Evolutionary conservation across 768 basidiomycete genomes (phyloP).

Genomic region (Mycena capillaripes): DNA sequence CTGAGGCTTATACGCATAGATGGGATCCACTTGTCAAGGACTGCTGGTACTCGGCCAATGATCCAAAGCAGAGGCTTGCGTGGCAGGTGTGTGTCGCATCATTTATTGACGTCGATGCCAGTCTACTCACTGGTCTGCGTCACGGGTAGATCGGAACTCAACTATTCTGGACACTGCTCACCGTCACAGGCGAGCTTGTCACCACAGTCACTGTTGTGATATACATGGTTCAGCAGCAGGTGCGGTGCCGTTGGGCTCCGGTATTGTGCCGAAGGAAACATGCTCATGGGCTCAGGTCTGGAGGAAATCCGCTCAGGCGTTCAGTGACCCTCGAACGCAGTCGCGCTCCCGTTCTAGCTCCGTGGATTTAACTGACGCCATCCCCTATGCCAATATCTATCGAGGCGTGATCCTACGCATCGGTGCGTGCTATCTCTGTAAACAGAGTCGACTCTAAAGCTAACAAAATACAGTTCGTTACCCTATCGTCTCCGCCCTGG

Average conservation of each 20-base stretch:
- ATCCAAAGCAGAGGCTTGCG: slow-evolving; percentile 28
- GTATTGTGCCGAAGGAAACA: background rate
- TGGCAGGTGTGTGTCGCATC: slow-evolving; percentile 34
- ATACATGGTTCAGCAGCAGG: slow-evolving; percentile 39
- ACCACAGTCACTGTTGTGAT: slow-evolving; percentile 24
- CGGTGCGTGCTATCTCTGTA: slow-evolving; percentile 26
- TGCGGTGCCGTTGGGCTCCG: slow-evolving; percentile 22
- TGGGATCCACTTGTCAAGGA: slow-evolving; percentile 40
- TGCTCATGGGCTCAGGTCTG: too few relatives aligned
- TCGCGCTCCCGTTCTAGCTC: slow-evolving; percentile 4
- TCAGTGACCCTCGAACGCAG: too few relatives aligned
- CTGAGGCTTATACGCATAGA: slow-evolving; percentile 14
- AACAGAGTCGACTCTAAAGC: too few relatives aligned
- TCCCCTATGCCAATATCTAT: slow-evolving; percentile 28
- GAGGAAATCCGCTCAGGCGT: too few relatives aligned
- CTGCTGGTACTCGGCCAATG: slow-evolving; percentile 41
- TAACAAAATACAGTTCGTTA: slow-evolving; percentile 33
- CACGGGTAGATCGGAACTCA: slow-evolving; percentile 41
- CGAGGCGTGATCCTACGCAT: slow-evolving; percentile 35
- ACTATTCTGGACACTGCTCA: slow-evolving; percentile 34
- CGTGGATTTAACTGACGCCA: background rate
- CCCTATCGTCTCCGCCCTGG: slow-evolving; percentile 33
- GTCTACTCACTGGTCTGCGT: too few relatives aligned
- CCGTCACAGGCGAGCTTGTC: slow-evolving; percentile 33
- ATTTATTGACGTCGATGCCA: too few relatives aligned